phyloP scores from a whole-genome alignment of 805 yeast species.

The Ogataea polymorpha region DNA sequence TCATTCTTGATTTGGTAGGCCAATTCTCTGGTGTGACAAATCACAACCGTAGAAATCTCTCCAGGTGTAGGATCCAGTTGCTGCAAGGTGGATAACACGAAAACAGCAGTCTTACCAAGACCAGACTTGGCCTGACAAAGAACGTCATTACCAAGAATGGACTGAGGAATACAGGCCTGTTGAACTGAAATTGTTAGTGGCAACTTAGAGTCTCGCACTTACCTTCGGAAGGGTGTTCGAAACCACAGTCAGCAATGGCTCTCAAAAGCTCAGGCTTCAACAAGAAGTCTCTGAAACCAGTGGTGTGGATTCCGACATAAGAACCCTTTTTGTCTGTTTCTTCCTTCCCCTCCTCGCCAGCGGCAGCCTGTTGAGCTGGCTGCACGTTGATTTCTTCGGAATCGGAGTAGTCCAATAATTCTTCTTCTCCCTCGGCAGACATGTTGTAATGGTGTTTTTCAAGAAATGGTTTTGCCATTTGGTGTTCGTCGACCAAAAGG shows the following conservation, averaged over 20 bases:
- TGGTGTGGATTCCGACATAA: conserved; percentile 96
- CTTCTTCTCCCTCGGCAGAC: conserved; percentile 99
- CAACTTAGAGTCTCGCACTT: conserved; percentile 38
- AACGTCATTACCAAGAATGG: conserved; percentile 96
- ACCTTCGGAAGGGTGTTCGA: conserved; percentile 99
- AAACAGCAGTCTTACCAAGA: conserved; percentile 98
- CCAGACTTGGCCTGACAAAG: conserved; percentile 99
- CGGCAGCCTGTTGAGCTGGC: conserved; percentile 44
- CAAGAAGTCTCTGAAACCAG: conserved; percentile 96
- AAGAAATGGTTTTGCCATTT: conserved; percentile 8
- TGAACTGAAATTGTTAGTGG: conserved; percentile 55
- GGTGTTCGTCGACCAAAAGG: conserved; percentile 9
- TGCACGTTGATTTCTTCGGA: conserved; percentile 90
- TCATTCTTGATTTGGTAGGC: conserved; percentile 98
- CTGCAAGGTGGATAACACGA: conserved; percentile 92
- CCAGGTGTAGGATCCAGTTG: conserved; percentile 98
- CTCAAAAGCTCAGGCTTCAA: conserved; percentile 95
- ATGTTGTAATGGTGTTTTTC: conserved; percentile 32
- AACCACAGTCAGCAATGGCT: conserved; percentile 98
- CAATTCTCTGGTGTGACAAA: conserved; percentile 98
- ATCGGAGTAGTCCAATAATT: conserved; percentile 97
- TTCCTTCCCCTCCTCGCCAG: conserved; percentile 47
- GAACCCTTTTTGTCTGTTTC: conserved; percentile 90
- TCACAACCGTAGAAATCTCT: conserved; percentile 89
- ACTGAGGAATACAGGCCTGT: conserved; percentile 97